A percentile compares a stretch with the other conserved stretches of the same genome.
These are phyloP conservation scores for Sambucus nigra DNA, from an alignment of 129 eudicot species.

Conservation along the genomic window DNA sequence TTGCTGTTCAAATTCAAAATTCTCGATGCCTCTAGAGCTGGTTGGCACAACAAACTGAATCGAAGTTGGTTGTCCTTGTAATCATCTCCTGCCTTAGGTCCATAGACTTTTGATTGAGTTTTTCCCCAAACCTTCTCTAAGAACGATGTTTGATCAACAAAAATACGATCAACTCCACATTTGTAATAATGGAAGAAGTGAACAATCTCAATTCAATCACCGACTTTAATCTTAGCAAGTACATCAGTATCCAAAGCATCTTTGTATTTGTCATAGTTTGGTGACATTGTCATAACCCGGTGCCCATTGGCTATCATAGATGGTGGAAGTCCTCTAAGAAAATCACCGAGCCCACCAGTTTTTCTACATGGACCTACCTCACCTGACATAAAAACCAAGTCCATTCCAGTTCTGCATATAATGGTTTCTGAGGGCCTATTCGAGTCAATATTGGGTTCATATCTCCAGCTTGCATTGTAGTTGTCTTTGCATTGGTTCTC, in stretches of 20 bases:
- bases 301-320: conserved; percentile 46
- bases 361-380: conserved; percentile 57
- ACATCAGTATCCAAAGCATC: conserved; percentile 62
- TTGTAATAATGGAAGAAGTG: conserved; percentile 52
- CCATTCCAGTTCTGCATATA: conserved; percentile 30
- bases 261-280: conserved; percentile 52
- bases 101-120: conserved; percentile 46
- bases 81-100: conserved; percentile 47
- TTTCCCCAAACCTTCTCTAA: conserved; percentile 59
- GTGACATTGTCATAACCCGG: conserved; percentile 52
- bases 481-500: conserved; percentile 11
- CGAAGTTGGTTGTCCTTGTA: conserved; percentile 43
- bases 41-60: conserved; percentile 52
- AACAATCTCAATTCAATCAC: conserved; percentile 33
- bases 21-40: conserved; percentile 50
- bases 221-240: conserved; percentile 34
- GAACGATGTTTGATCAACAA: conserved; percentile 53
- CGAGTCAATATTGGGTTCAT: neutral
- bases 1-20: conserved; percentile 37
- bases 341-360: conserved; percentile 68
- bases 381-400: conserved; percentile 24
- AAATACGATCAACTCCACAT: conserved; percentile 58
- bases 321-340: conserved; percentile 54
- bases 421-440: conserved; percentile 4
- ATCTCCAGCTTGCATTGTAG: conserved; percentile 3